Evolutionary conservation across 352 stramenopile genomes (phyloP), one percentile per base, ranked within the genome.

Genomic region (Phytophthora ramorum): DNA sequence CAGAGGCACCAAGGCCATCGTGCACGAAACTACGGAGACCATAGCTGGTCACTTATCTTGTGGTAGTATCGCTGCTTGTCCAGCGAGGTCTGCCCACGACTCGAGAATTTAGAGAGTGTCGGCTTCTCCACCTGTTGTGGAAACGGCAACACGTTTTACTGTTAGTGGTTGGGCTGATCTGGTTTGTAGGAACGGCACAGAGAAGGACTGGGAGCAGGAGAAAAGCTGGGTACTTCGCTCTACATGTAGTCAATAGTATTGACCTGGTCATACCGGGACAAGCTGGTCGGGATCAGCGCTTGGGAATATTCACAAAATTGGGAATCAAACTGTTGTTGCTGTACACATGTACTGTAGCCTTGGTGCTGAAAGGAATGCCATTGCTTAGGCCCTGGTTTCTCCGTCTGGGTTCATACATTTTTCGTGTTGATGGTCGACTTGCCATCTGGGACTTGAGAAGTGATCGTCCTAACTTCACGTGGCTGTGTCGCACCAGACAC

Each of bases 191-290:
- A 69, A 60, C 12, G 10, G 46, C 41, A 52, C 38, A 74, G 60
- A 66, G 66, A 74, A 58, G 50, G 55, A 55, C 60, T 54, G 45
- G 43, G 59, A 73, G 53, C 47, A 26, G 32, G 61, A 73, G 60
- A 70, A 73, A 73, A 73, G 59, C 66, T 70, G 60, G 45, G 60
- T n/a, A 56, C 20, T 34, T 50, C 20, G 26, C 34, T 26, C 35
- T 54, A 24, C 48, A 40, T 30, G 44, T 34, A 8, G 28, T 34
- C 28, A 5, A 38, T 8, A 7, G 4, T 40, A 35, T 49, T 14
- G 45, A 50, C 20, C 7, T 50, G 30, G 14, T 16, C 20, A 41
- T 28, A 47, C 3, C 48, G 37, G 55, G 57, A 58, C 57, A 54
- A 40, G 37, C 64, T 67, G 58, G 47, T 65, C 47, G 20, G 56